Percentiles rank a stretch among this genome's conserved stretches.
Evolutionary conservation across 768 basidiomycete genomes (phyloP).

Genomic region (Chalciporus piperatus): DNA sequence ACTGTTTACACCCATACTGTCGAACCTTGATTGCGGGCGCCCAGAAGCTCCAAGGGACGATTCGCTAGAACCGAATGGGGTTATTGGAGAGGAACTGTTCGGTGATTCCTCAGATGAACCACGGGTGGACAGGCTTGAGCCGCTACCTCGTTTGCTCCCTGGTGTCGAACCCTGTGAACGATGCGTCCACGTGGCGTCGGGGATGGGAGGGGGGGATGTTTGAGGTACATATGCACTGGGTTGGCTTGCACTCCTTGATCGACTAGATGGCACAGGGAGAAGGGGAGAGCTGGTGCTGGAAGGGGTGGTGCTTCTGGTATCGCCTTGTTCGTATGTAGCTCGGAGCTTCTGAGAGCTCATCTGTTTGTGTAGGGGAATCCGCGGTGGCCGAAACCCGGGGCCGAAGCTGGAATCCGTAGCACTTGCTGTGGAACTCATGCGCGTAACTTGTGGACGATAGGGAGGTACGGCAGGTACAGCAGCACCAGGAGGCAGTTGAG

Average conservation of each 20-base stretch:
- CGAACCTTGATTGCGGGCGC: conserved; percentile 54
- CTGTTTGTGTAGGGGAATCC: conserved; percentile 55
- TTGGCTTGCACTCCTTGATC: conserved; percentile 79
- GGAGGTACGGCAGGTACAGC: conserved; percentile 20
- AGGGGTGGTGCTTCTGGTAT: conserved; percentile 34
- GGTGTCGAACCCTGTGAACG: conserved; percentile 39
- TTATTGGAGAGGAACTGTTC: conserved; percentile 82
- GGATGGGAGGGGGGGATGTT: conserved; percentile 49
- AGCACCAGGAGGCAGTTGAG: conserved; percentile 34
- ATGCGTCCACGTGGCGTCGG: conserved; percentile 48
- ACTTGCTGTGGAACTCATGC: conserved; percentile 46
- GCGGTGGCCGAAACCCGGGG: conserved; percentile 39
- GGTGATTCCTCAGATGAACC: conserved; percentile 84
- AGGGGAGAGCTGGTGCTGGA: conserved; percentile 21
- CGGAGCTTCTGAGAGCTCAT: conserved; percentile 65
- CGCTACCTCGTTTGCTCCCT: conserved; percentile 73
- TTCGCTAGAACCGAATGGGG: conserved; percentile 88
- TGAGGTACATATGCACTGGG: conserved; percentile 67
- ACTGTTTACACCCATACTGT: conserved; percentile 34
- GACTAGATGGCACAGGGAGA: conserved; percentile 37
- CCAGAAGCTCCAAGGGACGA: conserved; percentile 64
- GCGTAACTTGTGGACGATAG: conserved; percentile 44
- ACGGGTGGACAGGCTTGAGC: conserved; percentile 75
- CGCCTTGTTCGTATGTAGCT: conserved; percentile 48
- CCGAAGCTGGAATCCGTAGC: conserved; percentile 39